A percentile compares a stretch with the other conserved stretches of the same genome.
phyloP scores from a whole-genome alignment of 129 eudicot species.

The Mikania micrantha region DNA sequence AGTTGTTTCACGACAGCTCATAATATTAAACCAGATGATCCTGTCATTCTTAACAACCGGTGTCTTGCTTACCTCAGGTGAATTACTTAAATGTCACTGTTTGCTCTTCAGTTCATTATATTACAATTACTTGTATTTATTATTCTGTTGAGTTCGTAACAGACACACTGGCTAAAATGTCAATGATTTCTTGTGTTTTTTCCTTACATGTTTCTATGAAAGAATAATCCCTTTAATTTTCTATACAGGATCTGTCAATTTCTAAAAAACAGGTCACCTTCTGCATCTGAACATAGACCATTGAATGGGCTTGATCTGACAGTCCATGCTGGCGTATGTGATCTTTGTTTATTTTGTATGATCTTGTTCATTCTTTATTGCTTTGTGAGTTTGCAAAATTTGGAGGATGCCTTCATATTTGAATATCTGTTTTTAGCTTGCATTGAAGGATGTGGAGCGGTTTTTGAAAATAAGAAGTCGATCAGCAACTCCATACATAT shows the following conservation, averaged over 20 bases:
- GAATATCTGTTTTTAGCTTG: constrained; percentile 54
- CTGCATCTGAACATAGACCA: constrained; percentile 79
- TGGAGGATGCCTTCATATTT: not conserved
- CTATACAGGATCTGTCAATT: constrained; percentile 63
- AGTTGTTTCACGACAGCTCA: constrained; percentile 64
- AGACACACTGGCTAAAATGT: not conserved
- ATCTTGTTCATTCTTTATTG: constrained; percentile 25
- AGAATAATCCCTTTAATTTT: not conserved
- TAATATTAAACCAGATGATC: constrained; percentile 56
- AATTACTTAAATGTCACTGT: not conserved
- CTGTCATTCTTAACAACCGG: constrained; percentile 68
- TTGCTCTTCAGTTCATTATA: not conserved
- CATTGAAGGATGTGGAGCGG: constrained; percentile 94
- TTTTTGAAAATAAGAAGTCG: constrained; percentile 42
- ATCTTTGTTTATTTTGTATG: constrained; percentile 32
- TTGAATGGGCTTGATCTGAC: constrained; percentile 96
- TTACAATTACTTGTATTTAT: too few species aligned
- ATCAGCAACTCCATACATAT: constrained; percentile 50
- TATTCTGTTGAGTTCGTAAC: not conserved
- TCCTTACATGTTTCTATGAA: not conserved
- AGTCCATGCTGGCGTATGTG: constrained; percentile 87
- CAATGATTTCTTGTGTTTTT: not conserved
- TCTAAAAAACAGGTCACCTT: constrained; percentile 62
- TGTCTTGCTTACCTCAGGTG: constrained; percentile 80
- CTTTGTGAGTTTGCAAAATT: not conserved